Base-by-base conservation (phyloP, 306 rosid species). In the Carpinus viminea region DNA sequence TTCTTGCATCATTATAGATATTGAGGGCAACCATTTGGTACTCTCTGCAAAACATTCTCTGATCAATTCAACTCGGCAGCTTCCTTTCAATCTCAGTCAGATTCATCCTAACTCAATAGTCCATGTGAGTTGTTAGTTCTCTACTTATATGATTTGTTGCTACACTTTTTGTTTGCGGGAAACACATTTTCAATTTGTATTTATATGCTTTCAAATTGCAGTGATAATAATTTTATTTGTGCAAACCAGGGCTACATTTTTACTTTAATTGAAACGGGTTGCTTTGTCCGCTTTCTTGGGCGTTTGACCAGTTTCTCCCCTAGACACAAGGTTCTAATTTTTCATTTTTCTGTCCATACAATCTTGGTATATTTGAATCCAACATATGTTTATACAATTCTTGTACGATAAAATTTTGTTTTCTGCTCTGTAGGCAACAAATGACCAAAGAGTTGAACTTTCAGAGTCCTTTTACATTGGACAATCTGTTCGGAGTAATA, bases 251-350 rank as follows among this genome's bases (percentile, higher is more conserved):
- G 99, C 68, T 93, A 90, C 74, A 78, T 95, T 69, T 93, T 92
- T 79, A 95, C 93, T 87, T 12, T 93, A 78, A 95, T 91, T 84
- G 98, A 90, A 82, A 80, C 87, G 52, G 99, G 99, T 55, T 95
- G 98, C 82, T 95, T 95, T 90, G 97, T 95, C 77, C 96, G 97
- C 76, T 95, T 90, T 83, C 94, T 95, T 59, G 99, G 98, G 55
- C 96, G 84, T 13, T 82, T 95, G 83, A 95, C 99, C 20, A 98
- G 96, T 76, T 93, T 95, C 79, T 90, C 91, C 77, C 98, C 98
- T 26, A 83, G 89, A 81, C 90, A 77, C 57, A 91, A 91, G 99
- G 99, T 94, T 70, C 48, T 73, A 3, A 16, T 60, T 80, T 45
- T 82, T 68, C 52, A 41, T 11, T 12, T 68, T 10, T 48, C 20